A percentile compares a stretch with the other conserved stretches of the same genome.
phyloP scores from a whole-genome alignment of 2,329 filamentous ascomycete genomes.

The Cadophora malorum region DNA sequence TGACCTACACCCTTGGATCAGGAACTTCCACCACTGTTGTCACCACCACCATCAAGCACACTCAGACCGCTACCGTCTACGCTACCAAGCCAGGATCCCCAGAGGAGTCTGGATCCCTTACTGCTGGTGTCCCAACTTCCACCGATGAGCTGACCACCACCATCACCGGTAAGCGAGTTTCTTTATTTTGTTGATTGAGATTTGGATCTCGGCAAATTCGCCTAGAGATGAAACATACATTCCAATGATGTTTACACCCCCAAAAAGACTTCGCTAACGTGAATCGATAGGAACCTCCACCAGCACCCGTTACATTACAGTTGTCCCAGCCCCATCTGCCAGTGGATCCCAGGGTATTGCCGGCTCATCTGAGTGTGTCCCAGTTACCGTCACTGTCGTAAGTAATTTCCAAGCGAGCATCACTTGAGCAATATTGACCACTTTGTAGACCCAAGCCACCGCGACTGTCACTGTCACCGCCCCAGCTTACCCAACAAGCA shows the following conservation, averaged over 20 bases:
- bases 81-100: conserved; percentile 31
- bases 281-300: conserved; percentile 26
- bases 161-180: conserved; percentile 18
- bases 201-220: neutral
- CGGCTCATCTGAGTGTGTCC: conserved; percentile 28
- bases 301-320: conserved; percentile 32
- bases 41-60: conserved; percentile 51
- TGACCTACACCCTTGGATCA: conserved; percentile 51
- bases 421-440: conserved; percentile 10
- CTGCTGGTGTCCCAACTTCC: conserved; percentile 20
- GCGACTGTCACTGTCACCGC: conserved; percentile 18
- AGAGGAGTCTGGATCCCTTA: conserved; percentile 19
- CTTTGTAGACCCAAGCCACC: conserved; percentile 23
- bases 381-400: conserved; percentile 44
- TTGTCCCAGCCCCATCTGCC: conserved; percentile 23
- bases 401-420: conserved; percentile 17
- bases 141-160: conserved; percentile 29
- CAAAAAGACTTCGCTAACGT: neutral
- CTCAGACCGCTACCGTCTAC: conserved; percentile 44
- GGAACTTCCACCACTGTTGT: conserved; percentile 53
- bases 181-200: too few relatives aligned
- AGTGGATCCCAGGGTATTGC: conserved; percentile 17
- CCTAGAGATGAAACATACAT: neutral
- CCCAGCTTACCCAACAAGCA: conserved; percentile 15
- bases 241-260: neutral